A percentile compares a stretch with the other conserved stretches of the same genome.
Evolutionary conservation across 176 grass and related monocot genomes (phyloP).

Genomic region (Triticum turgidum): DNA sequence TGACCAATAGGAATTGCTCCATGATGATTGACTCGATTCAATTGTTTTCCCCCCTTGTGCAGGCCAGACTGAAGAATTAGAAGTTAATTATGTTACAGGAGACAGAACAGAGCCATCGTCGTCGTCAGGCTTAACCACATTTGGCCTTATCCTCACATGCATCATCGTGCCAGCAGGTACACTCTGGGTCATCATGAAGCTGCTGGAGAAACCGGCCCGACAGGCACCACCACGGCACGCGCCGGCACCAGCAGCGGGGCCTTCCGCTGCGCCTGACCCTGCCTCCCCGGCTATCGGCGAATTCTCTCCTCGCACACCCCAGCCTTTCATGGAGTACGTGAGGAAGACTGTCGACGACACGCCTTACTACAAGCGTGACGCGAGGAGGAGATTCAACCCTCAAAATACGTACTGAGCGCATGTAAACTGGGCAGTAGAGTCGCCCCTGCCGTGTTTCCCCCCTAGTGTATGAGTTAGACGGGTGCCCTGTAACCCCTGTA

Average conservation of each 20-base stretch:
- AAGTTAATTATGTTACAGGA: constrained; percentile 49
- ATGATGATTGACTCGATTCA: neutral
- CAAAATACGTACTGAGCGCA: constrained; percentile 70
- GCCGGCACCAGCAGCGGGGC: neutral
- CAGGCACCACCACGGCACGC: constrained; percentile 9
- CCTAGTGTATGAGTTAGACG: neutral
- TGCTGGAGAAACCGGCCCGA: constrained; percentile 54
- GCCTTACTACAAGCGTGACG: constrained; percentile 77
- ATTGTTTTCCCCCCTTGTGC: constrained; percentile 4
- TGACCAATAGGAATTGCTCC: neutral
- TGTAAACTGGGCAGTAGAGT: neutral
- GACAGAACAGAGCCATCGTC: constrained; percentile 32
- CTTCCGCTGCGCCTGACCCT: constrained; percentile 24
- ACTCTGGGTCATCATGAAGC: constrained; percentile 53
- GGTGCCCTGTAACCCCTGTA: neutral
- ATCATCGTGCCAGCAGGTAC: constrained; percentile 45
- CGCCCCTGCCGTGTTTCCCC: neutral
- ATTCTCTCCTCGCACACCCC: constrained; percentile 59
- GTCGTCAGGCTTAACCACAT: constrained; percentile 30
- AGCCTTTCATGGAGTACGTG: constrained; percentile 91
- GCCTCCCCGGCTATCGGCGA: constrained; percentile 25
- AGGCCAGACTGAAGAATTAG: constrained; percentile 71
- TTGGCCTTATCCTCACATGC: constrained; percentile 53
- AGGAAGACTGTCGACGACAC: constrained; percentile 92
- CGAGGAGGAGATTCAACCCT: constrained; percentile 69